phyloP scores from a whole-genome alignment of 441 rosid genomes.

The Croton setiger region DNA sequence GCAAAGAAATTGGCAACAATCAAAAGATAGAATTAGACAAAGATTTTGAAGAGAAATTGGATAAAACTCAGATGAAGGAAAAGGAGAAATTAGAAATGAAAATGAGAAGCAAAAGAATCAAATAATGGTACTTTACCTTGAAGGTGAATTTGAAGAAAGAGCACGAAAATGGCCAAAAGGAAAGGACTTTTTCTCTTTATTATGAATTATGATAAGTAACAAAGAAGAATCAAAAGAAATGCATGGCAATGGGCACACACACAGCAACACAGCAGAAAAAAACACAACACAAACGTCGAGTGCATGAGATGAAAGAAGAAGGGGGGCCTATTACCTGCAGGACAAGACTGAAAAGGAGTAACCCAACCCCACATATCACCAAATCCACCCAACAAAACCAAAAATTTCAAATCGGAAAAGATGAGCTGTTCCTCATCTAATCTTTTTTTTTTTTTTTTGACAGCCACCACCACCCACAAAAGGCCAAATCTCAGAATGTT shows the following conservation, averaged over 20 bases:
- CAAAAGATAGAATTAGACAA: constrained; percentile 10
- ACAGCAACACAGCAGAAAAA: constrained; percentile 3
- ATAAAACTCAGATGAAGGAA: constrained; percentile 17
- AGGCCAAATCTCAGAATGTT: constrained; percentile 67
- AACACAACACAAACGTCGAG: constrained; percentile 19
- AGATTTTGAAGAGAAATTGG: background rate
- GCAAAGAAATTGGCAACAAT: constrained; percentile 9
- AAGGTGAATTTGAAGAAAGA: constrained; percentile 9
- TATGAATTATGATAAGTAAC: constrained; percentile 12
- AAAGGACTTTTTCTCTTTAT: constrained; percentile 13
- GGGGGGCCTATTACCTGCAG: constrained; percentile 8
- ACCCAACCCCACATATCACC: constrained; percentile 41
- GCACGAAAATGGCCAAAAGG: constrained; percentile 15
- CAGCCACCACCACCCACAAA: constrained; percentile 51
- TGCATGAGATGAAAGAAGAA: constrained; percentile 12
- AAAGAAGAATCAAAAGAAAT: constrained; percentile 12
- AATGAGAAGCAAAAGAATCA: constrained; percentile 1
- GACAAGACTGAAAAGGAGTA: constrained; percentile 27
- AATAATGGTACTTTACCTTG: constrained; percentile 20
- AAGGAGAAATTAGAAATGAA: background rate
- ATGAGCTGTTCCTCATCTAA: constrained; percentile 57
- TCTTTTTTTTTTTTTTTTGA: constrained; percentile 31
- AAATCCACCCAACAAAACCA: constrained; percentile 41
- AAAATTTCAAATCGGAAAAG: constrained; percentile 32
- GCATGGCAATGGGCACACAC: constrained; percentile 20